phyloP scores from a whole-genome alignment of 2,329 filamentous ascomycete genomes.

The Aspergillus tubingensis region DNA sequence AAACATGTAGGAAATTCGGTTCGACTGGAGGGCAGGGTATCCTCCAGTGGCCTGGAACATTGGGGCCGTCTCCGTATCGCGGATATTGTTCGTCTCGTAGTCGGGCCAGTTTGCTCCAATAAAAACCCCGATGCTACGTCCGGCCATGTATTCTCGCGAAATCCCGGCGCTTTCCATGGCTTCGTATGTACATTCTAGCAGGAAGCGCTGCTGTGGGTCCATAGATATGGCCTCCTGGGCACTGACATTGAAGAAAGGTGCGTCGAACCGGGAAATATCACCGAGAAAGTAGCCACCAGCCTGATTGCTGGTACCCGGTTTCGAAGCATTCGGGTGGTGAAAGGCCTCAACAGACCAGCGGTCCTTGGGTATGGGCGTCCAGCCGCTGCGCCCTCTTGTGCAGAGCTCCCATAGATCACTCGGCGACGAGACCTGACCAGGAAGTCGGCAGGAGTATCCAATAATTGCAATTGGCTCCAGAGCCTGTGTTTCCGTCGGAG shows the following conservation, averaged over 20 bases:
- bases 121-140: constrained; percentile 23
- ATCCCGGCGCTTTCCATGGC: constrained; percentile 27
- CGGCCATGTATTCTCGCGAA: constrained; percentile 19
- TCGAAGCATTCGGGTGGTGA: background rate
- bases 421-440: too few species aligned
- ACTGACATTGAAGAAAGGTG: constrained; percentile 31
- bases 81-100: constrained; percentile 20
- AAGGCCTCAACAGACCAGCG: background rate
- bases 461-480: too few species aligned
- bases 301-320: background rate
- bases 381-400: constrained; percentile 2
- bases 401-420: too few species aligned
- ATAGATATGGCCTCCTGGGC: constrained; percentile 16
- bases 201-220: constrained; percentile 21
- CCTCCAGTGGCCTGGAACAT: constrained; percentile 24
- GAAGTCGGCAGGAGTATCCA: too few species aligned
- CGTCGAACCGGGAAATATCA: constrained; percentile 28
- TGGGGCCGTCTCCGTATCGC: constrained; percentile 25
- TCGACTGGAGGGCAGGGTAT: constrained; percentile 20
- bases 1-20: constrained; percentile 33
- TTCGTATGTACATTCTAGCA: constrained; percentile 26
- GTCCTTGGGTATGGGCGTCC: background rate
- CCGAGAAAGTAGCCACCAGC: constrained; percentile 21
- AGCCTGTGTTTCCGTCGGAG: too few species aligned
- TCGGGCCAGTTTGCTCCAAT: constrained; percentile 25